These are phyloP conservation scores for Podospora comata DNA, from an alignment of 495 filamentous ascomycete species.

Conservation along the genomic window DNA sequence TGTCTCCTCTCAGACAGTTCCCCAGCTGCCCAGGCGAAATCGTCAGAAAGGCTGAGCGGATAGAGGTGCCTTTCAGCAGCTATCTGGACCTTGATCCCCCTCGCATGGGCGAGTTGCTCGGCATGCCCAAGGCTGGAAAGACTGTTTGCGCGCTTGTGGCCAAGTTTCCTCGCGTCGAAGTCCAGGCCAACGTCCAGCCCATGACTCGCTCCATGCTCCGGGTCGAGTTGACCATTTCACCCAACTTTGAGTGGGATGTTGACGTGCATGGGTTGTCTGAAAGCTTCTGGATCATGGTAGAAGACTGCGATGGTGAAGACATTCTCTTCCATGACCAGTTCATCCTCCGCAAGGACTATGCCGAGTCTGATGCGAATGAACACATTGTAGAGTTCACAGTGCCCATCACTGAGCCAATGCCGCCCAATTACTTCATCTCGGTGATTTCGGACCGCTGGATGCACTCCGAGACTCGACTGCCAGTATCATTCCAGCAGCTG, in stretches of 20 bases:
- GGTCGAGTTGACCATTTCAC: constrained; percentile 86
- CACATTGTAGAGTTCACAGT: constrained; percentile 98
- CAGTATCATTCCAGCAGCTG: constrained; percentile 91
- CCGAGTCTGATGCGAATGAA: constrained; percentile 74
- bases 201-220: constrained; percentile 95
- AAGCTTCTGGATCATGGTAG: constrained; percentile 94
- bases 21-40: constrained; percentile 78
- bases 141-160: constrained; percentile 79
- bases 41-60: constrained; percentile 84
- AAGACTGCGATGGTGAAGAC: constrained; percentile 96
- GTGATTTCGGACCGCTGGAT: constrained; percentile 95
- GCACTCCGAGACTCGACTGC: constrained; percentile 91
- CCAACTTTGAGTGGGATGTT: constrained; percentile 96
- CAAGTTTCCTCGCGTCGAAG: constrained; percentile 89
- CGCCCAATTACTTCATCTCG: constrained; percentile 96
- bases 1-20: constrained; percentile 93
- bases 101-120: constrained; percentile 92
- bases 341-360: constrained; percentile 82
- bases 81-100: constrained; percentile 97
- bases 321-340: constrained; percentile 96
- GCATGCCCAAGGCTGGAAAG: constrained; percentile 84
- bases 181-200: constrained; percentile 89
- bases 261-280: constrained; percentile 81
- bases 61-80: constrained; percentile 88
- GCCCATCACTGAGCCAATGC: constrained; percentile 94